A percentile compares a stretch with the other conserved stretches of the same genome.
These are phyloP conservation scores for Sinapis alba DNA, from an alignment of 441 rosid genomes.

Conservation along the genomic window DNA sequence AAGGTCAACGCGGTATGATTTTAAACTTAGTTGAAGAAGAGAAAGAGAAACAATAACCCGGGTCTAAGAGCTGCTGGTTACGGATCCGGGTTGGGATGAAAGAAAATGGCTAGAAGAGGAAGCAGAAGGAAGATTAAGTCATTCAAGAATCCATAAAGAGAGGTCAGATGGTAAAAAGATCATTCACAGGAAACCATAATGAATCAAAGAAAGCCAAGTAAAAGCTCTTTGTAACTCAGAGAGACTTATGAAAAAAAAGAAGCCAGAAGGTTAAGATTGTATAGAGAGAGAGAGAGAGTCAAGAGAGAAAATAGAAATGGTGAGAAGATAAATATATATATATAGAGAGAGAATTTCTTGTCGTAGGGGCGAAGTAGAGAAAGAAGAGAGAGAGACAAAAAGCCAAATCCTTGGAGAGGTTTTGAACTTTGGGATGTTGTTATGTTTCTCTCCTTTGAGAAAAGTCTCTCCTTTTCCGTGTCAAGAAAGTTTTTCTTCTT, in stretches of 20 bases:
- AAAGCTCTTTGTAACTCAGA: slow-evolving; percentile 13
- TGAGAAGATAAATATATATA: slow-evolving; percentile 3
- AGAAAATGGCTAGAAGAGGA: slow-evolving; percentile 7
- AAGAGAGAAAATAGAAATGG: neutral
- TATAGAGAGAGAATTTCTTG: slow-evolving; percentile 25
- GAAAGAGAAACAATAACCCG: neutral
- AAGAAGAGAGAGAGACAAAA: slow-evolving; percentile 24
- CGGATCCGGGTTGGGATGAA: slow-evolving; percentile 30
- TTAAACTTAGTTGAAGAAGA: neutral
- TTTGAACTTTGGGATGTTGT: slow-evolving; percentile 3
- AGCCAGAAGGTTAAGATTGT: slow-evolving; percentile 19
- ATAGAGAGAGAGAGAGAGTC: slow-evolving; percentile 13
- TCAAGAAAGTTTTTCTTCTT: slow-evolving; percentile 4
- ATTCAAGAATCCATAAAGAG: slow-evolving; percentile 16
- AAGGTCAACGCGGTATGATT: slow-evolving; percentile 39
- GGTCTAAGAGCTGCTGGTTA: slow-evolving; percentile 16
- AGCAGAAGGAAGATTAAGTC: slow-evolving; percentile 23
- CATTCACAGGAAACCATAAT: neutral
- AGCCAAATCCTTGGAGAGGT: slow-evolving; percentile 25
- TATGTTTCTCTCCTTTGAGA: slow-evolving; percentile 18
- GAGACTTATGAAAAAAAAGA: slow-evolving; percentile 24
- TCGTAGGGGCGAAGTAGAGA: slow-evolving; percentile 40
- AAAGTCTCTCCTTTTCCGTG: slow-evolving; percentile 43
- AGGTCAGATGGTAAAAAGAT: slow-evolving; percentile 12
- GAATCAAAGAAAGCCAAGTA: slow-evolving; percentile 7